phyloP scores from a whole-genome alignment of 192 early-diverging fungal genomes.

The Rhizoclosmatium globosum region DNA sequence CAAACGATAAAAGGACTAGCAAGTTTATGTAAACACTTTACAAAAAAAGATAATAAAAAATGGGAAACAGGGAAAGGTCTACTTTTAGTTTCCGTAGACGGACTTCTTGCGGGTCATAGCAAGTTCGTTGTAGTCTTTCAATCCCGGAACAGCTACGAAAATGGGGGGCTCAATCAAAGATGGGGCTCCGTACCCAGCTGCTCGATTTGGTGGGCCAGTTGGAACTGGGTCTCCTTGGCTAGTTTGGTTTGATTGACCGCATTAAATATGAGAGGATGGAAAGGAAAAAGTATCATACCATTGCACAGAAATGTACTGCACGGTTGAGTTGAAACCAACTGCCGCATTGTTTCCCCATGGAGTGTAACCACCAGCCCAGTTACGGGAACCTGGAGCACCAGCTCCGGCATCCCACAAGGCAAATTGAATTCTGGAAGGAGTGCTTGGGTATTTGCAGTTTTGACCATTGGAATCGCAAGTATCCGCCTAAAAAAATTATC shows the following conservation, averaged over 20 bases:
- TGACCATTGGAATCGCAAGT: slow-evolving; percentile 31
- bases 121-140: slow-evolving; percentile 30
- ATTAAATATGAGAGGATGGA: neutral
- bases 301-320: slow-evolving; percentile 42
- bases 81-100: slow-evolving; percentile 7
- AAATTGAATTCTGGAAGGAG: slow-evolving; percentile 51
- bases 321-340: slow-evolving; percentile 25
- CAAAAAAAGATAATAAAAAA: too few relatives aligned
- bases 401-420: slow-evolving; percentile 48
- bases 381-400: slow-evolving; percentile 27
- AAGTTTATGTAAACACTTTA: too few relatives aligned
- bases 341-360: slow-evolving; percentile 15
- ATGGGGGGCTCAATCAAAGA: slow-evolving; percentile 33
- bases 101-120: slow-evolving; percentile 21
- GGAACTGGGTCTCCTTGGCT: slow-evolving; percentile 44
- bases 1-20: too few relatives aligned
- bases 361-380: slow-evolving; percentile 49
- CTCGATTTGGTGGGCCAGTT: slow-evolving; percentile 41
- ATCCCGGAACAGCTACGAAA: slow-evolving; percentile 20
- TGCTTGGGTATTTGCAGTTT: slow-evolving; percentile 40
- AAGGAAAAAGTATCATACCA: slow-evolving; percentile 36
- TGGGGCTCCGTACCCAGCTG: slow-evolving; percentile 41
- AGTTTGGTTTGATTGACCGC: neutral
- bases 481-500: neutral
- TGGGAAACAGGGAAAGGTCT: too few relatives aligned